Evolutionary conservation across 2,329 filamentous ascomycete species (phyloP).

Genomic region (Trichoderma harzianum): DNA sequence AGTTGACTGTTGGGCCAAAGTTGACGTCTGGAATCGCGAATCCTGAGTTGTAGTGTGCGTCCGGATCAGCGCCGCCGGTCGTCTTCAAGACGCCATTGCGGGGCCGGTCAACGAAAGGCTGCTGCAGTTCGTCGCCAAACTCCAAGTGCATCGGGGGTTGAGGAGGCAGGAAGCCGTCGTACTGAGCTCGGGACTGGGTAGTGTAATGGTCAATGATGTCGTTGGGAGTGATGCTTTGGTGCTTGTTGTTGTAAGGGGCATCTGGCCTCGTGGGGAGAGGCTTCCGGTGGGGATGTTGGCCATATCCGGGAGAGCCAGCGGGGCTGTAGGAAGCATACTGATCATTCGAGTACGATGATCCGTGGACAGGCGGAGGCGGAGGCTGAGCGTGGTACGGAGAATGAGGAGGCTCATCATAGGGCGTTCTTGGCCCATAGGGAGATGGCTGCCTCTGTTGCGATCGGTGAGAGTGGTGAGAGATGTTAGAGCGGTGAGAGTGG

Average conservation of each 20-base stretch:
- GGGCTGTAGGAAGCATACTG: not conserved
- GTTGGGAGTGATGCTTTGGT: slow-evolving; percentile 33
- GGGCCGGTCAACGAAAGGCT: slow-evolving; percentile 58
- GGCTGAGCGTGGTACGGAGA: slow-evolving; percentile 27
- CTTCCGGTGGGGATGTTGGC: slow-evolving; percentile 27
- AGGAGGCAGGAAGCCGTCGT: slow-evolving; percentile 21
- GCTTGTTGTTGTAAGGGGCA: slow-evolving; percentile 16
- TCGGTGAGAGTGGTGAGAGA: slow-evolving; percentile 25
- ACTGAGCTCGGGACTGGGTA: slow-evolving; percentile 26
- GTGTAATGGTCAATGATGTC: slow-evolving; percentile 41
- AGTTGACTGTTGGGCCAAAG: slow-evolving; percentile 80
- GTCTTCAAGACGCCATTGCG: slow-evolving; percentile 78
- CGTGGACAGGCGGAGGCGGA: slow-evolving; percentile 3
- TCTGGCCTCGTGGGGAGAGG: slow-evolving; percentile 27
- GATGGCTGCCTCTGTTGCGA: slow-evolving; percentile 29
- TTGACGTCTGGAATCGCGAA: slow-evolving; percentile 70
- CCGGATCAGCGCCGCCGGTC: slow-evolving; percentile 55
- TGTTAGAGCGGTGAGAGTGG: slow-evolving; percentile 1
- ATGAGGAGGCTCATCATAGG: slow-evolving; percentile 33
- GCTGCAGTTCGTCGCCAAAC: slow-evolving; percentile 52
- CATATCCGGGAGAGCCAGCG: slow-evolving; percentile 17
- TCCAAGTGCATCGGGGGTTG: slow-evolving; percentile 25
- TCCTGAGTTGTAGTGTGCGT: slow-evolving; percentile 25
- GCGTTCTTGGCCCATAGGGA: slow-evolving; percentile 39
- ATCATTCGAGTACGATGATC: not conserved